Evolutionary conservation across 768 basidiomycete genomes (phyloP).

Genomic region (Mycena olivaceomarginata): DNA sequence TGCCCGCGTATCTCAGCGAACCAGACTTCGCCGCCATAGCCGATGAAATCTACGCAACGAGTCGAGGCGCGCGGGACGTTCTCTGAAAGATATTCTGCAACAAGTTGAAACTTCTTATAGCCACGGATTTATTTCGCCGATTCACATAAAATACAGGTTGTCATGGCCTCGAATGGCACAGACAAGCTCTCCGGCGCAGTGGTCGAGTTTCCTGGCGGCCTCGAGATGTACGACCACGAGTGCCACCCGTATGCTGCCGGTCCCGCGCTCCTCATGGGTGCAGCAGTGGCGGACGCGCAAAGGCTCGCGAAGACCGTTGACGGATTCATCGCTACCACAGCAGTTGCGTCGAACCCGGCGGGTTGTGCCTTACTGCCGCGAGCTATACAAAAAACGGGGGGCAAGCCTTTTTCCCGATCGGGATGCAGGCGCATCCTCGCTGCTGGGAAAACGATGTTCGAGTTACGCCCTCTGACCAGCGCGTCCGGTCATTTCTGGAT

Average conservation of each 20-base stretch:
- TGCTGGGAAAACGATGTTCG: background rate
- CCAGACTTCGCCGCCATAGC: slow-evolving; percentile 29
- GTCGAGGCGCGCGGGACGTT: slow-evolving; percentile 19
- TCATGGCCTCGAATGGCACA: slow-evolving; percentile 26
- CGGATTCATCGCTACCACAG: slow-evolving; percentile 16
- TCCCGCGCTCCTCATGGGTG: background rate
- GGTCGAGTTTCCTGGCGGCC: slow-evolving; percentile 23
- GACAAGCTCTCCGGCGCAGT: slow-evolving; percentile 29
- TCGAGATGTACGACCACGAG: slow-evolving; percentile 40
- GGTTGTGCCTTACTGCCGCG: slow-evolving; percentile 16
- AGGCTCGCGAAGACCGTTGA: slow-evolving; percentile 27
- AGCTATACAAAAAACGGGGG: slow-evolving; percentile 18
- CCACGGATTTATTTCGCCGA: background rate
- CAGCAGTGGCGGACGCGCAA: background rate
- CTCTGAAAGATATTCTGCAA: slow-evolving; percentile 26
- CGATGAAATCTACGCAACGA: slow-evolving; percentile 31
- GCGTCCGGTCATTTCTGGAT: slow-evolving; percentile 24
- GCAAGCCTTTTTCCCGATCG: slow-evolving; percentile 32
- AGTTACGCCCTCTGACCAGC: slow-evolving; percentile 15
- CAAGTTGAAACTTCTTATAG: background rate
- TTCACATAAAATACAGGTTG: slow-evolving; percentile 6
- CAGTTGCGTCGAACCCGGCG: slow-evolving; percentile 22
- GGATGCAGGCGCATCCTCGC: slow-evolving; percentile 28
- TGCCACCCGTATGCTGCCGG: slow-evolving; percentile 28
- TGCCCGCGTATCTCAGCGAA: slow-evolving; percentile 20